Evolutionary conservation across 495 filamentous ascomycete species (phyloP), one percentile per base, ranked within the genome.

Genomic region (Ascodesmis nigricans): DNA sequence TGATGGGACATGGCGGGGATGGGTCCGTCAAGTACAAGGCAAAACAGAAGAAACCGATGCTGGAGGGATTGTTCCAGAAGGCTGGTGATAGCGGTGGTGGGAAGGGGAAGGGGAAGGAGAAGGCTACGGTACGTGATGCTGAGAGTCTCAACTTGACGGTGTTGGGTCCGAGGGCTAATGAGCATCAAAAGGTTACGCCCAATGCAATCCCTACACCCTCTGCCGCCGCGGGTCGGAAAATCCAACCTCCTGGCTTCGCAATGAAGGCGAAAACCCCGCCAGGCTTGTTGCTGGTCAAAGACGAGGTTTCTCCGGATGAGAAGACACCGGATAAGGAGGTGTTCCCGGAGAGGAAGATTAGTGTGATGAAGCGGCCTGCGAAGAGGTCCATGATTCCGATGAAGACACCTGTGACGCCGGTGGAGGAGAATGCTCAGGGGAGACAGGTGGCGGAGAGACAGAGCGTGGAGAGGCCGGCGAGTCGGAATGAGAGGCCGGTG

Each of bases 61-160:
- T 11, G 19, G 3, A 2, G 1, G 15, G 15, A 3, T 2, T 4
- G 10, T 31, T 16, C 13, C 29, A n/a, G 29, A 31, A 8, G 15
- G 9, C 3, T 11, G 19, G 9, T 17, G 29, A 3, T 17, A 11
- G 10, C 29, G 29, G 3, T 24, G 14, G 9, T 6, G 19, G 11
- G 20, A 41, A 24, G 32, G 17, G 3, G 33, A 35, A 20, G 39
- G 31, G 9, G 36, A 38, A 14, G 21, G 18, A n/a, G 20, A 38
- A n/a, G n/a, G n/a, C 20, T 28, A n/a, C 14, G 9, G 39, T 26
- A 29, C 15, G 15, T 1, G 15, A 6, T 9, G 14, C 39, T n/a
- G n/a, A n/a, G 29, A 11, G 15, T 9, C 19, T 31, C 13, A 11
- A 10, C 10, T n/a, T 11, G 9, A 11, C 10, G 0, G 6, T 5